These are phyloP conservation scores for Quercus suber DNA, from an alignment of 306 rosid species.

Conservation along the genomic window DNA sequence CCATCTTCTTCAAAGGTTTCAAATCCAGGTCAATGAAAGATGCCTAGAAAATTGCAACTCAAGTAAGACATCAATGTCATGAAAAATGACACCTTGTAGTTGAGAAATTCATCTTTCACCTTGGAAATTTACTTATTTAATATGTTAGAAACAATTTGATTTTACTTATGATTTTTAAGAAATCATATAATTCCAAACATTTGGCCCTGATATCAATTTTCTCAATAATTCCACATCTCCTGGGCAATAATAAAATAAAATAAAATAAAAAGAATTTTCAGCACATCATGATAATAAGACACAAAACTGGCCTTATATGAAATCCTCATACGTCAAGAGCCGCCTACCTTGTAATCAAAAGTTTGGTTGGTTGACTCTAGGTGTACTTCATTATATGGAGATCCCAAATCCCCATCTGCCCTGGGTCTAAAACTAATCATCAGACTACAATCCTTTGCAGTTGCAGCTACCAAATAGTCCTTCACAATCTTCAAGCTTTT, in stretches of 20 bases:
- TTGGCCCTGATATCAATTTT: not conserved
- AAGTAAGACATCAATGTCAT: constrained; percentile 21
- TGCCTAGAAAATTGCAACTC: constrained; percentile 46
- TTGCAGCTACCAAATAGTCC: constrained; percentile 79
- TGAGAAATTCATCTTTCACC: not conserved
- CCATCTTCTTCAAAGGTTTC: constrained; percentile 81
- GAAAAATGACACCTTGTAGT: constrained; percentile 12
- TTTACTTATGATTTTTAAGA: not conserved
- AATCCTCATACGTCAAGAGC: not conserved
- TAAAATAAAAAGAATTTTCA: not conserved
- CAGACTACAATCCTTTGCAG: constrained; percentile 95
- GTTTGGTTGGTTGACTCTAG: constrained; percentile 63
- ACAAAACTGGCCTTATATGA: not conserved
- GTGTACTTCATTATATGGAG: constrained; percentile 40
- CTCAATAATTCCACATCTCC: not conserved
- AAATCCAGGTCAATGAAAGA: constrained; percentile 87
- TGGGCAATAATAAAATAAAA: not conserved
- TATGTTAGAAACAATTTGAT: not conserved
- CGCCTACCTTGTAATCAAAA: constrained; percentile 79
- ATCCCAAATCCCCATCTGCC: constrained; percentile 40
- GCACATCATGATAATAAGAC: not conserved
- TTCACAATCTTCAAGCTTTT: constrained; percentile 73
- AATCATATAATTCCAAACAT: not conserved
- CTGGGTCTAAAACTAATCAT: constrained; percentile 76
- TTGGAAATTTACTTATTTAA: not conserved